Conservation (phyloP, 2,329 filamentous ascomycete species). For the Corniculantispora saksenae region DNA sequence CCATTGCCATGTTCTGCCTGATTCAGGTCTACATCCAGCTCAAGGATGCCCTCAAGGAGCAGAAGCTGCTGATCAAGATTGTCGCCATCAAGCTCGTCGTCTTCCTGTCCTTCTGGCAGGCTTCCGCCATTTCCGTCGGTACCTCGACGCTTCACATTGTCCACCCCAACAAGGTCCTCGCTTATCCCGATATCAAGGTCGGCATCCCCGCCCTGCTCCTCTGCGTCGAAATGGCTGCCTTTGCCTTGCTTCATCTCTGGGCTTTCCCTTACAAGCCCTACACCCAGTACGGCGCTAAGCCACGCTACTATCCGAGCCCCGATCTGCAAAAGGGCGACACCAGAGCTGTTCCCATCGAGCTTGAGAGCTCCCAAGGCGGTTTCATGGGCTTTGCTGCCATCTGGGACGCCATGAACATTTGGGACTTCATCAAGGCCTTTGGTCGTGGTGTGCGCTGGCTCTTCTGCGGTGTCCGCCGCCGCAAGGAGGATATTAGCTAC, state of each 20-base stretch:
- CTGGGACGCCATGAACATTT: conserved; percentile 72
- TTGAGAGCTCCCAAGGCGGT: conserved; percentile 61
- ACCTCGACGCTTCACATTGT: conserved; percentile 63
- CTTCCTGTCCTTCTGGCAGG: conserved; percentile 90
- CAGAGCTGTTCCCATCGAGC: conserved; percentile 45
- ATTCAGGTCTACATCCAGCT: conserved; percentile 86
- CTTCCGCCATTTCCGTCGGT: conserved; percentile 50
- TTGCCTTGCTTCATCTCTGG: conserved; percentile 76
- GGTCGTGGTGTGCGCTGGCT: conserved; percentile 79
- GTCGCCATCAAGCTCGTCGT: conserved; percentile 87
- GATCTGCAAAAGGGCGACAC: conserved; percentile 39
- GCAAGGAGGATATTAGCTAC: conserved; percentile 56
- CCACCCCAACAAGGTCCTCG: conserved; percentile 60
- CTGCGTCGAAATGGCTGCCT: conserved; percentile 83
- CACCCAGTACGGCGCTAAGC: conserved; percentile 41
- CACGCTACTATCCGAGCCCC: conserved; percentile 49
- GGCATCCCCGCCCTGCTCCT: conserved; percentile 77
- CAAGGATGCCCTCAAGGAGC: conserved; percentile 64
- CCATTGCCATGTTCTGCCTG: conserved; percentile 84
- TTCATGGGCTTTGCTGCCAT: conserved; percentile 66
- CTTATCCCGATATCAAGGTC: conserved; percentile 75
- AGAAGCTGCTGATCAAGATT: conserved; percentile 78
- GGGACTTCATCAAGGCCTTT: conserved; percentile 80
- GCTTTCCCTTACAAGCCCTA: conserved; percentile 81
- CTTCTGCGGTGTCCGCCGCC: conserved; percentile 68